Percentiles rank a stretch among this genome's conserved stretches.
Evolutionary conservation across 495 filamentous ascomycete genomes (phyloP).

Genomic region (Penicillium lividum): DNA sequence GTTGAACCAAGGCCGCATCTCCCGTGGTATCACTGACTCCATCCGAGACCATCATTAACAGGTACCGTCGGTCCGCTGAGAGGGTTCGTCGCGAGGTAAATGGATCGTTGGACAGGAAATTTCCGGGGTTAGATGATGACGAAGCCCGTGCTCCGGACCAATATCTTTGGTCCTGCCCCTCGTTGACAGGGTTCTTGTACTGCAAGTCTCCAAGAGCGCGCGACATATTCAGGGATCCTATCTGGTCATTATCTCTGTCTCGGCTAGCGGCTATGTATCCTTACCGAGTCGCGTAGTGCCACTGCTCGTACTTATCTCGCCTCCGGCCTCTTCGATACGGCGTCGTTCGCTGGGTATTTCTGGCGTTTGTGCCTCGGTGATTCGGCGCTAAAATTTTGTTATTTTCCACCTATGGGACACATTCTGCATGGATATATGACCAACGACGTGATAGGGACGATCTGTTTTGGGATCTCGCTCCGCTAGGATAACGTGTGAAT

Average conservation of each 20-base stretch:
- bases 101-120: slow-evolving; percentile 40
- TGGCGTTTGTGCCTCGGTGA: slow-evolving; percentile 42
- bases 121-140: slow-evolving; percentile 26
- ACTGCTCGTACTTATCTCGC: slow-evolving; percentile 26
- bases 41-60: slow-evolving; percentile 35
- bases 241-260: background rate
- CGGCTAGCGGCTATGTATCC: slow-evolving; percentile 5
- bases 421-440: too few relatives aligned
- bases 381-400: slow-evolving; percentile 30
- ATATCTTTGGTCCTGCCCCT: slow-evolving; percentile 10
- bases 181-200: slow-evolving; percentile 45
- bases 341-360: slow-evolving; percentile 30
- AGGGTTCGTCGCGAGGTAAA: slow-evolving; percentile 29
- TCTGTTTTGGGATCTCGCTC: slow-evolving; percentile 34
- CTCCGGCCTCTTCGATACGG: slow-evolving; percentile 42
- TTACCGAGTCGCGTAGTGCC: slow-evolving; percentile 37
- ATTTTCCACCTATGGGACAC: background rate
- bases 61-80: slow-evolving; percentile 29
- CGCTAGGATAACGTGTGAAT: slow-evolving; percentile 42
- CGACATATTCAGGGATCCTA: slow-evolving; percentile 45
- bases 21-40: slow-evolving; percentile 35
- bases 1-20: slow-evolving; percentile 32
- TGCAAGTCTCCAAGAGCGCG: slow-evolving; percentile 46
- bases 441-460: slow-evolving; percentile 32
- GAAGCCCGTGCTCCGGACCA: slow-evolving; percentile 15